phyloP scores from a whole-genome alignment of 352 stramenopile species.

The Pythium chondricola region DNA sequence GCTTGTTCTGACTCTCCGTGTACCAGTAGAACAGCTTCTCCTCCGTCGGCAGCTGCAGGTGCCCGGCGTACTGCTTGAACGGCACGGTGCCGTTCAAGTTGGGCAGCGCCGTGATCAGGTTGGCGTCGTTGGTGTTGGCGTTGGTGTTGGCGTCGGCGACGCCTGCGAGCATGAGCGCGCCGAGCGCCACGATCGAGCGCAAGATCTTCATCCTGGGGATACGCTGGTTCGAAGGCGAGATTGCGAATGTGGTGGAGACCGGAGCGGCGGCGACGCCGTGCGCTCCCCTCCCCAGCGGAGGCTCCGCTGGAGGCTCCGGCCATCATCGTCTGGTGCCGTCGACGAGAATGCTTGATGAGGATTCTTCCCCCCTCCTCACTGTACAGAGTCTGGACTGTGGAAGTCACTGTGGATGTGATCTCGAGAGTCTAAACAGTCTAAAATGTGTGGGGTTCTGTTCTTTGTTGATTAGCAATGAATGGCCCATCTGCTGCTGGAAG shows the following conservation, averaged over 20 bases:
- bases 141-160: slow-evolving; percentile 5
- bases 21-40: slow-evolving; percentile 84
- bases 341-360: too few relatives aligned
- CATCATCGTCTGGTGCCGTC: background rate
- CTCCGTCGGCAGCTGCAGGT: slow-evolving; percentile 38
- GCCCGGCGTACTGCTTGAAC: slow-evolving; percentile 72
- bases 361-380: too few relatives aligned
- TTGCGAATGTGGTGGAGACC: slow-evolving; percentile 10
- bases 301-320: background rate
- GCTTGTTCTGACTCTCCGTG: slow-evolving; percentile 54
- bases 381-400: background rate
- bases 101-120: slow-evolving; percentile 44
- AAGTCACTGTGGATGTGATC: background rate
- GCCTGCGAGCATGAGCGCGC: slow-evolving; percentile 15
- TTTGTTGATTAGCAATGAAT: too few relatives aligned
- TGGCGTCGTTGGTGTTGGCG: slow-evolving; percentile 30
- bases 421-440: too few relatives aligned
- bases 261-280: too few relatives aligned
- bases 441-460: too few relatives aligned
- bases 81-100: slow-evolving; percentile 29
- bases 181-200: slow-evolving; percentile 21
- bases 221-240: background rate
- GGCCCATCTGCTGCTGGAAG: too few relatives aligned
- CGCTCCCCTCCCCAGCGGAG: too few relatives aligned
- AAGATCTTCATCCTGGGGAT: slow-evolving; percentile 32